A percentile compares a stretch with the other conserved stretches of the same genome.
Evolutionary conservation across 164 flowering plant genomes (phyloP).

Genomic region (Berberis thunbergii): DNA sequence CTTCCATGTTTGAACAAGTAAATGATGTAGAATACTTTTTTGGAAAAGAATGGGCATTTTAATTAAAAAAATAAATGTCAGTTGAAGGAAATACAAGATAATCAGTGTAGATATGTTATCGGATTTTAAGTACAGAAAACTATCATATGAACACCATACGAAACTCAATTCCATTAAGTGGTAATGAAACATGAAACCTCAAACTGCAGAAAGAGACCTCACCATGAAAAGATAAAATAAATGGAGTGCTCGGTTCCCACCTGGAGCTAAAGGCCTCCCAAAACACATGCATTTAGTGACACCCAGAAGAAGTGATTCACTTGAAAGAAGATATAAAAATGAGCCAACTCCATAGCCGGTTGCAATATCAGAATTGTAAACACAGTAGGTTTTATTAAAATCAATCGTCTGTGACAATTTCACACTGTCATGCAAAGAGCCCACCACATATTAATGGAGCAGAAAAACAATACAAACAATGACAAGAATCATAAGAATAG

Average conservation of each 20-base stretch:
- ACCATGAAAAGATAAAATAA: constrained; percentile 86
- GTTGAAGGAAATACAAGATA: too few relatives aligned
- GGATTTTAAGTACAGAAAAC: too few relatives aligned
- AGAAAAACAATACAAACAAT: background rate
- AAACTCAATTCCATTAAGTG: background rate
- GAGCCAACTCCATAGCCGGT: constrained; percentile 96
- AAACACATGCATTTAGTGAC: constrained; percentile 96
- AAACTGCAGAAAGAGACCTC: constrained; percentile 13
- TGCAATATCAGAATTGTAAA: constrained; percentile 84
- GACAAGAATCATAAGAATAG: background rate
- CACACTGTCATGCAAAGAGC: constrained; percentile 42
- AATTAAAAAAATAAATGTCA: too few relatives aligned
- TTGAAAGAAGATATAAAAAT: constrained; percentile 81
- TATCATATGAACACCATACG: too few relatives aligned
- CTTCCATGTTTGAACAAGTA: too few relatives aligned
- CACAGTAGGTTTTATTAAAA: constrained; percentile 68
- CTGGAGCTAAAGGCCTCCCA: constrained; percentile 86
- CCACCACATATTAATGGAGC: too few relatives aligned
- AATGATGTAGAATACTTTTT: too few relatives aligned
- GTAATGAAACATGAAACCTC: background rate
- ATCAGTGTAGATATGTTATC: too few relatives aligned
- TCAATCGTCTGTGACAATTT: constrained; percentile 20
- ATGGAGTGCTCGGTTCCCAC: constrained; percentile 88
- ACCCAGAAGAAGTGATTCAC: constrained; percentile 87
- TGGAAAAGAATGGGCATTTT: too few relatives aligned